Base-by-base conservation (phyloP, 2,329 filamentous ascomycete species). In the Cytospora paraplurivora region DNA sequence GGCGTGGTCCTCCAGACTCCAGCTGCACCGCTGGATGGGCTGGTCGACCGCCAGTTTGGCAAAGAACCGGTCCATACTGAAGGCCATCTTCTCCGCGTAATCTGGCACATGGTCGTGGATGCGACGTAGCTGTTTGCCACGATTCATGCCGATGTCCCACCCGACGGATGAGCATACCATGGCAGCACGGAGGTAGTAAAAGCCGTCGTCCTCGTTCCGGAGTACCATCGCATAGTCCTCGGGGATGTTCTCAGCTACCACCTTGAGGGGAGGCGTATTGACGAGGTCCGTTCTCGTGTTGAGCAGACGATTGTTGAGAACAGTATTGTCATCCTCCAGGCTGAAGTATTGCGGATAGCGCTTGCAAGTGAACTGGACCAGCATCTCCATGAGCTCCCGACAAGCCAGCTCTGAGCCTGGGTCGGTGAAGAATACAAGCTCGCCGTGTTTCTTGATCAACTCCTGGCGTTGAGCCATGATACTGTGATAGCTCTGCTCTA, bases 331-430 rank as follows among this genome's bases (percentile, higher is more conserved):
- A 0, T 92, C 72, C 4, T 79, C 78, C 19, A 74, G 62, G 32
- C 53, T 58, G 73, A 96, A 96, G 68, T 90, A 87, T 7, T 87
- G 83, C 0, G 92, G 92, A 71, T 96, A 96, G 4, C 92, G 82
- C 4, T 85, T 82, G 66, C 86, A 90, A n/a, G 94, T 76, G 68
- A 94, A 96, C 68, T 94, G 90, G 4, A 96, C 69, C 2, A 81
- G 83, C 86, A 94, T 93, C 74, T 96, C 92, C 91, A 95, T 93
- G 7, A 95, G 79, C 70, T 96, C 92, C 72, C 92, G 93, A 72
- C 89, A 92, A 0, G 88, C 92, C 0, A 95, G 78, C 69, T 95
- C 90, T 0, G 88, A 89, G 1, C 91, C 91, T 0, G 91, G 90
- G 0, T 93, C 79, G 37, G 81, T 81, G 62, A 89, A 83, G 1